phyloP scores from a whole-genome alignment of 345 rosid genomes.

The Triadica sebifera region DNA sequence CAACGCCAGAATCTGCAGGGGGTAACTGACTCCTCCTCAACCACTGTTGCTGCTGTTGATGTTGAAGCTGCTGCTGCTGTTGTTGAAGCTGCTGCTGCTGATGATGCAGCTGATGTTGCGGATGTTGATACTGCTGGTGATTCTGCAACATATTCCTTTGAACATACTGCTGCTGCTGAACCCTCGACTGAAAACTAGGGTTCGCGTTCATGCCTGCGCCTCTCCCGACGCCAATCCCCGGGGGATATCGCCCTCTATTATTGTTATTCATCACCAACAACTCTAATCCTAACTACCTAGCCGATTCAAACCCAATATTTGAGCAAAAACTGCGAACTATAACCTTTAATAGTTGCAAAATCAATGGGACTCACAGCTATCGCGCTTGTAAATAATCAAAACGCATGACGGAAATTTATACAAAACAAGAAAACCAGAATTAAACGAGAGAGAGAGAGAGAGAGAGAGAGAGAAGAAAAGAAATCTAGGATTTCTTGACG shows the following conservation, averaged over 20 bases:
- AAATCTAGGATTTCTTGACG: slow-evolving; percentile 4
- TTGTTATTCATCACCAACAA: slow-evolving; percentile 48
- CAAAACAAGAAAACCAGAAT: neutral
- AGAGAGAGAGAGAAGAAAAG: too few species aligned
- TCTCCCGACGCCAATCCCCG: slow-evolving; percentile 34
- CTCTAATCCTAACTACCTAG: slow-evolving; percentile 36
- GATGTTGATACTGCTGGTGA: slow-evolving; percentile 46
- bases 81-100: slow-evolving; percentile 44
- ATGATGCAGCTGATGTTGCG: slow-evolving; percentile 41
- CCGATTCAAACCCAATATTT: slow-evolving; percentile 16
- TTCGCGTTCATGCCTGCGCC: slow-evolving; percentile 58
- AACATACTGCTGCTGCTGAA: slow-evolving; percentile 51
- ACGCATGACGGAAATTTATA: neutral
- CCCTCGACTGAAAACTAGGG: slow-evolving; percentile 41
- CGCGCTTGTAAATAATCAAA: neutral
- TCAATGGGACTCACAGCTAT: slow-evolving; percentile 4
- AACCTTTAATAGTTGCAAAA: slow-evolving; percentile 12
- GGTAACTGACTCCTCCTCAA: slow-evolving; percentile 54
- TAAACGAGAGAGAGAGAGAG: too few species aligned
- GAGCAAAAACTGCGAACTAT: slow-evolving; percentile 22
- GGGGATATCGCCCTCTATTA: slow-evolving; percentile 55
- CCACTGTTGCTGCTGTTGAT: slow-evolving; percentile 54
- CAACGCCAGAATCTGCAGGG: slow-evolving; percentile 31
- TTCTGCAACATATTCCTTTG: slow-evolving; percentile 50
- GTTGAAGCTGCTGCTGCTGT: slow-evolving; percentile 27